These are phyloP conservation scores for Metschnikowia hibisci DNA, from an alignment of 805 yeast genomes.

Conservation along the genomic window DNA sequence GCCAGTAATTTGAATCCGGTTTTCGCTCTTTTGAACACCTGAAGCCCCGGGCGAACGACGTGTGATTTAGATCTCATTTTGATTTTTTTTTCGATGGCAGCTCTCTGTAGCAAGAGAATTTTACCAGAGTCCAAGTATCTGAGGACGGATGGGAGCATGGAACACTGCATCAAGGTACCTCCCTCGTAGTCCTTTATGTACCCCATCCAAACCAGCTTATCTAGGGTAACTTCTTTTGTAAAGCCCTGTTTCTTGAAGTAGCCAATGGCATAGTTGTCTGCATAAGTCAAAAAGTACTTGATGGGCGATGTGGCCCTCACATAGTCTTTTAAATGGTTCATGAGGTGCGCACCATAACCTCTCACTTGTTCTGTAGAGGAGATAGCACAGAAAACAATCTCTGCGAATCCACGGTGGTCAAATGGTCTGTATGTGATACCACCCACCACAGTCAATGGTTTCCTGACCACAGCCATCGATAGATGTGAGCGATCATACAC, in stretches of 20 bases:
- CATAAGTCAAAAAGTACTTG: conserved; percentile 86
- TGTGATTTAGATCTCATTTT: conserved; percentile 75
- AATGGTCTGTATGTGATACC: conserved; percentile 97
- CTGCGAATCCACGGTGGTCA: conserved; percentile 87
- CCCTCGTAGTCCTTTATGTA: conserved; percentile 99
- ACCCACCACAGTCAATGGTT: conserved; percentile 93
- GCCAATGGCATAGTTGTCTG: conserved; percentile 98
- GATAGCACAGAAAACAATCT: conserved; percentile 97
- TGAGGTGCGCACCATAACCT: conserved; percentile 97
- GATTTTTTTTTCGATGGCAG: conserved; percentile 84
- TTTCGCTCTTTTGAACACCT: conserved; percentile 69
- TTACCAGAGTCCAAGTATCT: conserved; percentile 87
- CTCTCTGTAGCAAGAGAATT: conserved; percentile 81
- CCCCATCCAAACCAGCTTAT: conserved; percentile 92
- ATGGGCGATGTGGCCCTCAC: conserved; percentile 84
- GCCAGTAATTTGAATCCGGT: conserved; percentile 26
- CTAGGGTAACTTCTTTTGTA: conserved; percentile 88
- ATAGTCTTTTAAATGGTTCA: conserved; percentile 97
- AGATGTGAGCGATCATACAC: conserved; percentile 93
- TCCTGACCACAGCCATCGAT: conserved; percentile 92
- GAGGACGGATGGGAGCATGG: conserved; percentile 78
- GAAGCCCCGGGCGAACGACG: conserved; percentile 76
- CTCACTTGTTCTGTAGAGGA: conserved; percentile 96
- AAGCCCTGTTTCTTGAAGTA: conserved; percentile 98
- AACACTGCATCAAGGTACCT: conserved; percentile 96